Conservation (phyloP, 768 basidiomycete species). For the Mycena latifolia region DNA sequence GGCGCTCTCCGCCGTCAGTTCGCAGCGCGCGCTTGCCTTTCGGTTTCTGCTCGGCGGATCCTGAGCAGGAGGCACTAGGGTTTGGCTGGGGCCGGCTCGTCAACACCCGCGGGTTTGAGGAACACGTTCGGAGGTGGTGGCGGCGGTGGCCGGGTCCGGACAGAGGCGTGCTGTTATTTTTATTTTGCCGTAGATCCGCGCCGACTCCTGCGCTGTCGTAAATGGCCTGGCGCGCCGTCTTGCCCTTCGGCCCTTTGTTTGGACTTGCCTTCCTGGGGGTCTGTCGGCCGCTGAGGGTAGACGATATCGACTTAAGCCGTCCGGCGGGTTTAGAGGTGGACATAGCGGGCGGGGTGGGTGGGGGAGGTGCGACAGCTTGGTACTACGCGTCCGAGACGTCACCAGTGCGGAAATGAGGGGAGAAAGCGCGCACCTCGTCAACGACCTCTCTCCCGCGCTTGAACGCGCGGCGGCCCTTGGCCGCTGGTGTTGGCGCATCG, state of each 20-base stretch:
- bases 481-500: constrained; percentile 18
- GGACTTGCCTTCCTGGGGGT: constrained; percentile 36
- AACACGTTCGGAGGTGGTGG: constrained; percentile 47
- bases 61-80: neutral
- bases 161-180: neutral
- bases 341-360: neutral
- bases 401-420: neutral
- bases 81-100: constrained; percentile 50
- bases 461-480: constrained; percentile 67
- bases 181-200: constrained; percentile 54
- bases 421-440: constrained; percentile 36
- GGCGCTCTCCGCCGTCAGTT: constrained; percentile 36
- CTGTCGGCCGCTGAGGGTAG: constrained; percentile 4
- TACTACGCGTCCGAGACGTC: constrained; percentile 7
- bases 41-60: constrained; percentile 37
- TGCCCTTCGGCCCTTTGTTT: constrained; percentile 45
- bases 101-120: constrained; percentile 70
- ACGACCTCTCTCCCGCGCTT: constrained; percentile 62
- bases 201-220: constrained; percentile 63
- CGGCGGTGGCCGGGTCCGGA: neutral
- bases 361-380: neutral
- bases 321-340: constrained; percentile 12
- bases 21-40: constrained; percentile 48
- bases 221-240: constrained; percentile 58
- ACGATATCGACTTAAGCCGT: constrained; percentile 11